Conservation (phyloP, 1,139 yeast genomes). For the Scheffersomyces quercinus region DNA sequence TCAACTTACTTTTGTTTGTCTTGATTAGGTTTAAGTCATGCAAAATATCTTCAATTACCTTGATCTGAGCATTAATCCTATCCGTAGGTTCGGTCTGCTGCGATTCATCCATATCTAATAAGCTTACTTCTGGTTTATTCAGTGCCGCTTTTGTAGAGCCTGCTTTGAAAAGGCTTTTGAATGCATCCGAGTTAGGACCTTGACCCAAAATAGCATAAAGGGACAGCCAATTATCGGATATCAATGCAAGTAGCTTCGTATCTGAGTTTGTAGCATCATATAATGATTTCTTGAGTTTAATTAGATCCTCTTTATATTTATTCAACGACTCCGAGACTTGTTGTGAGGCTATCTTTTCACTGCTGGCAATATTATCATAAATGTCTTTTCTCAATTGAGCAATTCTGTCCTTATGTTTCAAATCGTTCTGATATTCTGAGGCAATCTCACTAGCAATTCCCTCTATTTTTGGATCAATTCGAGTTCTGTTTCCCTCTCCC, state of each 20-base stretch:
- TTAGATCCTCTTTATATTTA: conserved; percentile 49
- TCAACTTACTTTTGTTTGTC: conserved; percentile 60
- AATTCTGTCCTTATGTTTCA: conserved; percentile 23
- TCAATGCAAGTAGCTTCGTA: conserved; percentile 46
- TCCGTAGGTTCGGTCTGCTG: conserved; percentile 16
- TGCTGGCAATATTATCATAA: conserved; percentile 33
- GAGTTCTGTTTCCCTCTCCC: conserved; percentile 1
- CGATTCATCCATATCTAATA: conserved; percentile 64
- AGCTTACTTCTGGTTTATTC: conserved; percentile 38
- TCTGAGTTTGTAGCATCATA: conserved; percentile 72
- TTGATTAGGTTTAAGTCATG: conserved; percentile 47
- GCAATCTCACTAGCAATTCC: conserved; percentile 31
- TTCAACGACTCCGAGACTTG: conserved; percentile 10
- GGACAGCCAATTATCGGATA: conserved; percentile 25
- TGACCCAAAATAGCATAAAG: conserved; percentile 32
- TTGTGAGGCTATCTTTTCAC: conserved; percentile 30
- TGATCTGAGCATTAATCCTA: conserved; percentile 36
- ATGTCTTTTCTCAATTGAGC: conserved; percentile 40
- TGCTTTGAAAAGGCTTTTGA: conserved; percentile 28
- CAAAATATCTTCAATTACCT: conserved; percentile 46
- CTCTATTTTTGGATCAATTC: conserved; percentile 17
- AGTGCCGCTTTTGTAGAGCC: conserved; percentile 8
- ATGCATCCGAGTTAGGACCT: conserved; percentile 35
- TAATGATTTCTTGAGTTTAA: conserved; percentile 61
- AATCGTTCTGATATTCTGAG: conserved; percentile 22